These are phyloP conservation scores for Brachypodium distachyon DNA, from an alignment of 202 grass and related monocot species.

Conservation along the genomic window DNA sequence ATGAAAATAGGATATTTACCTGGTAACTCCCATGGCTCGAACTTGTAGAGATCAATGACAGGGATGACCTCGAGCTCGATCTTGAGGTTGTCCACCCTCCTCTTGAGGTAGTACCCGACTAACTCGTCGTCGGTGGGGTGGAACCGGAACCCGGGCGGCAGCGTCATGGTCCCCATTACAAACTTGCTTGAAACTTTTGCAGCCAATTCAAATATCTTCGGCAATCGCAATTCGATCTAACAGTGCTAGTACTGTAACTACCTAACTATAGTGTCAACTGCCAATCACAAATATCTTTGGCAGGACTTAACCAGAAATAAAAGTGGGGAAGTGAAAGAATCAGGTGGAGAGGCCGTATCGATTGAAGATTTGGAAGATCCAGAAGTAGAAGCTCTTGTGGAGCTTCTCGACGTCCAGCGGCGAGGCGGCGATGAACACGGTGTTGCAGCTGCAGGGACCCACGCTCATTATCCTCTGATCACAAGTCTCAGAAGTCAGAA, in stretches of 20 bases:
- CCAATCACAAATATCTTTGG: conserved; percentile 30
- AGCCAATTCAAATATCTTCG: conserved; percentile 2
- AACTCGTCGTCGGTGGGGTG: conserved; percentile 89
- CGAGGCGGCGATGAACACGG: conserved; percentile 15
- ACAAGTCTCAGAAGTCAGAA: neutral
- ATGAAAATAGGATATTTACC: conserved; percentile 27
- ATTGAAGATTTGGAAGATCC: conserved; percentile 82
- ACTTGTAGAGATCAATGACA: conserved; percentile 83
- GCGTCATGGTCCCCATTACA: conserved; percentile 34
- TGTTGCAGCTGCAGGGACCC: conserved; percentile 9
- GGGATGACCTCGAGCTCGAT: conserved; percentile 94
- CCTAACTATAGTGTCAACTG: neutral
- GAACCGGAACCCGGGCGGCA: conserved; percentile 93
- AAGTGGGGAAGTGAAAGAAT: neutral
- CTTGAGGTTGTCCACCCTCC: conserved; percentile 65
- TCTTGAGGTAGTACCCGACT: conserved; percentile 87
- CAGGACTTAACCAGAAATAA: neutral
- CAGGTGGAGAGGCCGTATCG: conserved; percentile 7
- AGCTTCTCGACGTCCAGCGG: conserved; percentile 33
- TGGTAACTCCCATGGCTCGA: conserved; percentile 92
- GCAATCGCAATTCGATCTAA: neutral
- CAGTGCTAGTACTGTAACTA: neutral
- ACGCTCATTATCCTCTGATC: conserved; percentile 59
- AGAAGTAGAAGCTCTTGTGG: conserved; percentile 85
- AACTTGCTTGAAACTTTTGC: neutral